A percentile compares a stretch with the other conserved stretches of the same genome.
Conservation (phyloP, 495 filamentous ascomycete genomes). For the Achaetomiella virescens region DNA sequence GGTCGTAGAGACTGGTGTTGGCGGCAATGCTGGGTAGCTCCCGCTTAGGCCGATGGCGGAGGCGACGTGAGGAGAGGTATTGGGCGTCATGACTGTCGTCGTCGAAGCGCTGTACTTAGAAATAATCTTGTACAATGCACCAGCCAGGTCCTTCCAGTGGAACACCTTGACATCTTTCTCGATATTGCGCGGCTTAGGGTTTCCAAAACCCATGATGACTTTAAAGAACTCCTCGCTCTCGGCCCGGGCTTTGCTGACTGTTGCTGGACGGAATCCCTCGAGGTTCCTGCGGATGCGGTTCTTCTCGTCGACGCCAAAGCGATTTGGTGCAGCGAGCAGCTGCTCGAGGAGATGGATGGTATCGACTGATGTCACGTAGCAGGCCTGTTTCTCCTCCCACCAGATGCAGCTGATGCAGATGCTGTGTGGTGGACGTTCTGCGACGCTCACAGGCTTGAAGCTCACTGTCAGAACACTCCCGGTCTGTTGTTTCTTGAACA, state of each 20-base stretch:
- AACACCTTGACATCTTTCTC: conserved; percentile 99
- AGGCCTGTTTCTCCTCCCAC: conserved; percentile 87
- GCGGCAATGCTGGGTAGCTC: conserved; percentile 34
- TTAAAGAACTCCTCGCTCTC: conserved; percentile 98
- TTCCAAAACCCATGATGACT: conserved; percentile 95
- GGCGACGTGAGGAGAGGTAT: conserved; percentile 21
- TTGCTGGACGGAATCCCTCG: conserved; percentile 82
- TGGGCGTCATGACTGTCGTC: conserved; percentile 18
- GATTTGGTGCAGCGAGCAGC: conserved; percentile 59
- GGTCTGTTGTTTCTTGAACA: conserved; percentile 74
- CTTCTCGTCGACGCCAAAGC: conserved; percentile 94
- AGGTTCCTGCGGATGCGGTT: conserved; percentile 93
- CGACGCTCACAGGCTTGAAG: conserved; percentile 64
- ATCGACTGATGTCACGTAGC: conserved; percentile 92
- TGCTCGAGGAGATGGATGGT: conserved; percentile 90
- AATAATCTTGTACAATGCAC: conserved; percentile 92
- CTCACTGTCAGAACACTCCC: conserved; percentile 65
- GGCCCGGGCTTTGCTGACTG: conserved; percentile 82
- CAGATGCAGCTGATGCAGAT: conserved; percentile 86
- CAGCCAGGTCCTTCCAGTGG: conserved; percentile 76
- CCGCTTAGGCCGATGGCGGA: conserved; percentile 31
- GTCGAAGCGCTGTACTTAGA: conserved; percentile 69
- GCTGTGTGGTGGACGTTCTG: conserved; percentile 66
- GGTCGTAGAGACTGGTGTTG: conserved; percentile 30
- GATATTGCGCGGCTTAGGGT: conserved; percentile 92